Conservation (phyloP, 768 basidiomycete genomes). For the Tylopilus rubrobrunneus region DNA sequence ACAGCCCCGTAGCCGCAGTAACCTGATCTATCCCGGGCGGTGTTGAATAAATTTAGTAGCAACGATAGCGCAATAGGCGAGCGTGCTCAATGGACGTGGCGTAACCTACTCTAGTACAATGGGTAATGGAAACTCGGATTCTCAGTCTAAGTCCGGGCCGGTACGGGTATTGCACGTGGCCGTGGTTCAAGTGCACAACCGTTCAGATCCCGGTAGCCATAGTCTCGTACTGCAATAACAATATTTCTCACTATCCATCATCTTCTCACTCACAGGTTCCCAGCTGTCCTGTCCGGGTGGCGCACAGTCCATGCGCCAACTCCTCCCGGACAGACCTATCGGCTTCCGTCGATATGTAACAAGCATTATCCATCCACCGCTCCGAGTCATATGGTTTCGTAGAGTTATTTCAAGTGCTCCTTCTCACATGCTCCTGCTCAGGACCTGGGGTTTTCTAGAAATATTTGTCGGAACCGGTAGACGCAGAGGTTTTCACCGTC, state of each 20-base stretch:
- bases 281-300: conserved; percentile 3
- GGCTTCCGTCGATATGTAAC: conserved; percentile 16
- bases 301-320: background rate
- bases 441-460: background rate
- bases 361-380: background rate
- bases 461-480: conserved; percentile 2
- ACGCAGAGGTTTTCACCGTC: background rate
- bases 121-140: too few species aligned
- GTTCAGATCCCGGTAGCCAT: background rate
- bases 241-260: conserved; percentile 12
- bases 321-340: conserved; percentile 12
- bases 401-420: conserved; percentile 11
- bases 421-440: conserved; percentile 5
- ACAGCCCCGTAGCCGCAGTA: background rate
- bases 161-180: background rate
- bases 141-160: background rate
- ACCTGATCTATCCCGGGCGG: background rate
- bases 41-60: background rate
- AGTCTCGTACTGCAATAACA: too few species aligned
- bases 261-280: conserved; percentile 7
- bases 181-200: background rate
- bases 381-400: background rate
- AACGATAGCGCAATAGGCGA: background rate
- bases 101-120: background rate
- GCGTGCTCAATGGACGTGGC: background rate